Conservation (phyloP, 495 filamentous ascomycete species). For the Aspergillus baeticus region DNA sequence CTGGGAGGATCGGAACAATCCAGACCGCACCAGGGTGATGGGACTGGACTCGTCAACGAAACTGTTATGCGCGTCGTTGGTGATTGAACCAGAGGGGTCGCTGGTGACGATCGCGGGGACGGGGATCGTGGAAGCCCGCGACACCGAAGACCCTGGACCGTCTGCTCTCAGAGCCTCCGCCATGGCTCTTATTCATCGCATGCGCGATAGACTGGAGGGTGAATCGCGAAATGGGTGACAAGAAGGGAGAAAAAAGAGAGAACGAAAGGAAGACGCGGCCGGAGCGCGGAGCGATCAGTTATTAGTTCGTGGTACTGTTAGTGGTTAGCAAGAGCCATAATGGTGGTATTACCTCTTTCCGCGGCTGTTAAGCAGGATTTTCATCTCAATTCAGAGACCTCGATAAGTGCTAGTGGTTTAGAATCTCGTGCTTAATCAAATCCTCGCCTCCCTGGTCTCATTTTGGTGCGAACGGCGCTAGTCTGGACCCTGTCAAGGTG, state of each 20-base stretch:
- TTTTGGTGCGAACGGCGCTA: background rate
- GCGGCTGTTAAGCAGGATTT: background rate
- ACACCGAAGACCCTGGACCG: slow-evolving; percentile 16
- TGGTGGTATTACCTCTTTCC: background rate
- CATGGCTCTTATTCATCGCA: slow-evolving; percentile 26
- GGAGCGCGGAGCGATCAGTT: slow-evolving; percentile 1
- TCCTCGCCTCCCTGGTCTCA: slow-evolving; percentile 1
- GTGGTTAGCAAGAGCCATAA: background rate
- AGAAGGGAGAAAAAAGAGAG: background rate
- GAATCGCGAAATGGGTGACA: background rate
- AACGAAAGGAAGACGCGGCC: slow-evolving; percentile 1
- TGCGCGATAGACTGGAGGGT: slow-evolving; percentile 10
- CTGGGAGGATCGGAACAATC: slow-evolving; percentile 18
- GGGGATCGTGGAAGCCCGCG: slow-evolving; percentile 18
- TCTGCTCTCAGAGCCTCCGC: slow-evolving; percentile 29
- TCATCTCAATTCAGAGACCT: background rate
- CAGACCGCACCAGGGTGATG: slow-evolving; percentile 6
- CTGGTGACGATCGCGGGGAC: slow-evolving; percentile 26
- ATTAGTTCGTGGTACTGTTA: slow-evolving; percentile 8
- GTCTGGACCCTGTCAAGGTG: background rate
- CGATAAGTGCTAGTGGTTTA: background rate
- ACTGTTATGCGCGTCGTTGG: slow-evolving; percentile 8
- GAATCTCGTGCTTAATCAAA: background rate
- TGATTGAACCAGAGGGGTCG: slow-evolving; percentile 11
- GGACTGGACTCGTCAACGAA: slow-evolving; percentile 15